Base-by-base conservation (phyloP, 1,284 basidiomycete species). In the Heliocybe sulcata region DNA sequence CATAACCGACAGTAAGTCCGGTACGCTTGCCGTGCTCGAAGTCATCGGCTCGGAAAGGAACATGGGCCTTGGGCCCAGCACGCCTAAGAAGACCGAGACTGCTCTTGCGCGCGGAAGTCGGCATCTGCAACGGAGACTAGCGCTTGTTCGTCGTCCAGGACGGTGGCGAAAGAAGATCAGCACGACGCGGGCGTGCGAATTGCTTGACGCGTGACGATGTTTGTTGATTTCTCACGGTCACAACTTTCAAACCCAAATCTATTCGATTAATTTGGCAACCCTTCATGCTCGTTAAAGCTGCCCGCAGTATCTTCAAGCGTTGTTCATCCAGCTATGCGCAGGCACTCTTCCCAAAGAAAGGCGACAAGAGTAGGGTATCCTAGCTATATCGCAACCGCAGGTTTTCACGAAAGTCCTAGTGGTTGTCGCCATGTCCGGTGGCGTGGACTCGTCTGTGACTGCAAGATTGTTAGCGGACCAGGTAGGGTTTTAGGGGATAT, bases 351-450 rank as follows among this genome's bases (percentile, higher is more conserved):
- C 77, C 79, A 19, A 71, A 59, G 54, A 76, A 72, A 60, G 83
- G 82, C 1, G 81, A 83, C 62, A 74, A 74, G 70, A 81, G 83
- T 82, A 59, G 19, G 38, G 6, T 42, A 26, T 9, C 2, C 20
- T 27, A 9, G 10, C 4, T 9, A 3, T 23, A 42, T 20, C n/a
- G 38, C 12, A 42, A n/a, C 6, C 8, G 27, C 47, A 9, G 9
- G 25, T 23, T 25, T 49, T 49, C 6, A n/a, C 14, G 20, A 4
- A 22, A 12, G 10, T 8, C 45, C 45, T 62, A 93, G 92, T 98
- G 49, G 82, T 92, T 0, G 82, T 97, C 1, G 94, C 91, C 27
- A 94, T 98, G 89, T 97, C 93, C 0, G 96, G 96, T 35, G 96
- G 96, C 0, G 95, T 98, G 2, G 95, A 98, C 69, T 97, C 94